Base-by-base conservation (phyloP, 2,329 filamentous ascomycete genomes). In the Alternaria panax region DNA sequence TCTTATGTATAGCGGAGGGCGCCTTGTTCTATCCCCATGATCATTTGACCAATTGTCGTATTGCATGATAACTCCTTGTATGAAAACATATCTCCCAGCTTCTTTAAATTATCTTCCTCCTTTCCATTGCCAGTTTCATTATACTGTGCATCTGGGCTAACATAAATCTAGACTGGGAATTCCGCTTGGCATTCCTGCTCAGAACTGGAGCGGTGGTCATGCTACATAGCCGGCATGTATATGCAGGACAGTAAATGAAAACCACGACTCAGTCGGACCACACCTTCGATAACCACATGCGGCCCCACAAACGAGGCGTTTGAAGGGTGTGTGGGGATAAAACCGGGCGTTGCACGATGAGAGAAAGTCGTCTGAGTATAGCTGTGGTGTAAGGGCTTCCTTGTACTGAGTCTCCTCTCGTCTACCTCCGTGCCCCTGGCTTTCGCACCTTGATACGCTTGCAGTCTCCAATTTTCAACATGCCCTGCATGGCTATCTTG, bases 1-100 rank as follows among this genome's bases (percentile, higher is more conserved):
- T 65, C 57, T 66, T 61, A 71, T 75, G 72, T 75, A 75, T 68
- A 74, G 73, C 71, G 68, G 68, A 68, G 59, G 62, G 58, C 66
- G 62, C 59, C 62, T 67, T 63, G 34, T 66, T 65, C 42, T 50
- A 59, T 63, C 54, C 54, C 53, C 59, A 57, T 60, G 58, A 51
- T 50, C 41, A 54, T 54, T 54, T 54, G 42, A 59, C 51, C 51
- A 45, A 57, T 43, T 58, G 48, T 58, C 20, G 28, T 58, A 61
- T 48, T 59, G 36, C 48, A 56, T 56, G 42, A 27, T 50, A 55
- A 50, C 48, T 61, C 59, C 66, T 45, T 63, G 61, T 63, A 67
- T 60, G 63, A 63, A 65, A 57, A 59, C 36, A 64, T 43, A 50
- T 57, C 40, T 66, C 28, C 43, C 62, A 60, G n/a, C 36, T 60